These are phyloP conservation scores for Mycotypha africana DNA, from an alignment of 371 early-diverging fungal species.

Conservation along the genomic window DNA sequence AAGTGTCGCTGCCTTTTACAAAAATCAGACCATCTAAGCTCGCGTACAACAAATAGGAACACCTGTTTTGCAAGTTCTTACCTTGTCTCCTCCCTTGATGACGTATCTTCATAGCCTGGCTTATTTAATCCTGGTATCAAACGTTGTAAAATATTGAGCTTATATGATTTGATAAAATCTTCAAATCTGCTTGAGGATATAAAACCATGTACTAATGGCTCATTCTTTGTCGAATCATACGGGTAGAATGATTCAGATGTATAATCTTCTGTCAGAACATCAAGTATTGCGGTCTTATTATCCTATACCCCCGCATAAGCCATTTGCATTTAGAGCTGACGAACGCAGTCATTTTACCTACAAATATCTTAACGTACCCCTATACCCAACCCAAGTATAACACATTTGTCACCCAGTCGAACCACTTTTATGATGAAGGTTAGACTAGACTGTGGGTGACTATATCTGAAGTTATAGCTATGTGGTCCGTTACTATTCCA, in stretches of 20 bases:
- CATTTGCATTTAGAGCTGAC: no score
- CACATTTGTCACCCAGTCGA: slow-evolving; percentile 54
- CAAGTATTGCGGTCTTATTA: slow-evolving; percentile 56
- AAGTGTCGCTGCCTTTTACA: no score
- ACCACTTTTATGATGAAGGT: slow-evolving; percentile 69
- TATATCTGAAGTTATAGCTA: slow-evolving; percentile 62
- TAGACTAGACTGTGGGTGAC: slow-evolving; percentile 63
- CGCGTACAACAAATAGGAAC: no score
- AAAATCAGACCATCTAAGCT: no score
- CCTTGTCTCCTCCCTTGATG: no score
- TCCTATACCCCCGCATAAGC: no score
- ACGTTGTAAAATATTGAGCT: slow-evolving; percentile 59
- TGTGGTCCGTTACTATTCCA: slow-evolving; percentile 58
- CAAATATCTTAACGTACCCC: slow-evolving; percentile 52
- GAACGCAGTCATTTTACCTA: no score
- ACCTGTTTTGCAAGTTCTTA: no score
- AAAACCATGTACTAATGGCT: slow-evolving; percentile 53
- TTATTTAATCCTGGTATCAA: slow-evolving; percentile 59
- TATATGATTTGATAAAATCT: slow-evolving; percentile 54
- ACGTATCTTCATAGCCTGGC: slow-evolving; percentile 35
- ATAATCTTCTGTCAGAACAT: slow-evolving; percentile 46
- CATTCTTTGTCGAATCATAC: slow-evolving; percentile 26
- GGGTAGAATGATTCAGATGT: slow-evolving; percentile 58
- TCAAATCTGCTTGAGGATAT: slow-evolving; percentile 55
- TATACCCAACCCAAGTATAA: slow-evolving; percentile 64